Evolutionary conservation across 2,329 filamentous ascomycete genomes (phyloP), one percentile per base, ranked within the genome.

Genomic region (Fusarium sp.): DNA sequence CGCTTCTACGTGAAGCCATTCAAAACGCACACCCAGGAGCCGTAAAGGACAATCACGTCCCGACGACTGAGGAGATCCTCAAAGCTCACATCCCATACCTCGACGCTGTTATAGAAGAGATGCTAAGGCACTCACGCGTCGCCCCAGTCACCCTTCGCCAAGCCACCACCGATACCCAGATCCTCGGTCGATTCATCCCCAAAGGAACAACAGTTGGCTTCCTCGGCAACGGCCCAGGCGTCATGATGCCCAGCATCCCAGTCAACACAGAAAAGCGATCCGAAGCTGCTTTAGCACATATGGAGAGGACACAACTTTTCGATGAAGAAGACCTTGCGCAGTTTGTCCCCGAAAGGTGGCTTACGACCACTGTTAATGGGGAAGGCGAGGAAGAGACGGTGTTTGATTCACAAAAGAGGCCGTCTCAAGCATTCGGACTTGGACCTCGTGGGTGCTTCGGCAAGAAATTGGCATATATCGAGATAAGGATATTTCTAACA

Each of bases 311-410:
- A 5, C 53, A 64, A 28, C 46, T n/a, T 44, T 78, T 50, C 75
- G 80, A 79, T 6, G 70, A 80, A 38, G 66, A 47, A n/a, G 77
- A 72, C 42, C 69, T 64, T 52, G 72, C 35, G 38, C 47, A 66
- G 1, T 85, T 83, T 49, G 58, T 75, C 28, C 82, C 83, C 0
- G 82, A 85, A 63, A 70, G 82, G 9, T 84, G 83, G 83, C 75
- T 84, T 2, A 61, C 56, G 49, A 77, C 62, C 1, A 33, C 35
- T 9, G 53, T 23, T 5, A 62, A 37, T 6, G 60, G 44, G 0
- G 16, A 40, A 0, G 73, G 61, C 30, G 32, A 60, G 4, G 23
- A 67, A 6, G 57, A 72, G 15, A 71, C 33, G 1, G 49, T 58
- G 6, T 77, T 77, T 67, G 68, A 77, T 13, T 40, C 42, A 1